Percentiles rank a stretch among this genome's conserved stretches.
Conservation (phyloP, 495 filamentous ascomycete species). For the Lineolata rhizophorae region DNA sequence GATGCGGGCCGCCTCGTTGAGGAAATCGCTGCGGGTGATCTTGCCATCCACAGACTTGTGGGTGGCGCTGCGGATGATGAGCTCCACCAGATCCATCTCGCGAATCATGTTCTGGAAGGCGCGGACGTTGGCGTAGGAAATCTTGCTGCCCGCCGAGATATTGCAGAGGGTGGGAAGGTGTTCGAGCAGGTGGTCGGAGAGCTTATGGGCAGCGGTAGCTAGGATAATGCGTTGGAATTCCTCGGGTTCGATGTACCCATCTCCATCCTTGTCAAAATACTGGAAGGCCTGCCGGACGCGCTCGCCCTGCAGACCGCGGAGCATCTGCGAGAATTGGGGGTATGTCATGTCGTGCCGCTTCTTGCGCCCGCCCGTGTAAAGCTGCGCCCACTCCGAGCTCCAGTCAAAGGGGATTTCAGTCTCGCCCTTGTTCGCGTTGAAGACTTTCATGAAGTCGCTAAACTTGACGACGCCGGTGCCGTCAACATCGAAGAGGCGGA, state of each 20-base stretch:
- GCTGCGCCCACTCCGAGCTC: slow-evolving; percentile 89
- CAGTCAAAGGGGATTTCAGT: slow-evolving; percentile 85
- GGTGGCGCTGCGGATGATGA: slow-evolving; percentile 71
- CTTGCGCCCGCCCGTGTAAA: slow-evolving; percentile 74
- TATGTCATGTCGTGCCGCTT: slow-evolving; percentile 80
- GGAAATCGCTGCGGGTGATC: slow-evolving; percentile 82
- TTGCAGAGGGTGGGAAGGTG: slow-evolving; percentile 90
- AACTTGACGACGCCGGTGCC: slow-evolving; percentile 68
- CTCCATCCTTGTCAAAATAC: slow-evolving; percentile 72
- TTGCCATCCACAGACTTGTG: slow-evolving; percentile 69
- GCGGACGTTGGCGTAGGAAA: slow-evolving; percentile 90
- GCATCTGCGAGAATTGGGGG: slow-evolving; percentile 94
- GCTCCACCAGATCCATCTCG: slow-evolving; percentile 93
- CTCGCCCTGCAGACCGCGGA: slow-evolving; percentile 88
- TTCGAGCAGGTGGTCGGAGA: slow-evolving; percentile 88
- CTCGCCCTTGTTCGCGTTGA: slow-evolving; percentile 59
- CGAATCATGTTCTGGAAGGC: slow-evolving; percentile 93
- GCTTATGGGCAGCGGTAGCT: slow-evolving; percentile 85
- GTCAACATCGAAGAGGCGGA: slow-evolving; percentile 79
- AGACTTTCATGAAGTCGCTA: slow-evolving; percentile 60
- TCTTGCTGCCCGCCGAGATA: slow-evolving; percentile 75
- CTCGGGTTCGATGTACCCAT: slow-evolving; percentile 91
- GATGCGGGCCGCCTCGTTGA: slow-evolving; percentile 78
- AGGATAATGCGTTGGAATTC: slow-evolving; percentile 92
- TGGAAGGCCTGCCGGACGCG: slow-evolving; percentile 88